Conservation (phyloP, 768 basidiomycete species). For the Lentinula guzmanii region DNA sequence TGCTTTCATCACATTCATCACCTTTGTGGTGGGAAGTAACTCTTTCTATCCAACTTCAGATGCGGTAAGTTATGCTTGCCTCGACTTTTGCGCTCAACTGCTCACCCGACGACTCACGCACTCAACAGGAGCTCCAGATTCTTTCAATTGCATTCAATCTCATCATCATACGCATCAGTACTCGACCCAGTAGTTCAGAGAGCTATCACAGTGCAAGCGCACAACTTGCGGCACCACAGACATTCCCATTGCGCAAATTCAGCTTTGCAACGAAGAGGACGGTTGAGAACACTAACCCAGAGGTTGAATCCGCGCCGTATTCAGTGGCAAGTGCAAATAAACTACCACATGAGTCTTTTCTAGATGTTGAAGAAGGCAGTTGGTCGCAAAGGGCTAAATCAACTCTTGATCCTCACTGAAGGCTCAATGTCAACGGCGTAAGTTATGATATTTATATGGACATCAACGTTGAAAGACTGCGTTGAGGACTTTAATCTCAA, state of each 20-base stretch:
- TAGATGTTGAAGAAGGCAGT: not conserved
- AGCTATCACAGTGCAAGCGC: not conserved
- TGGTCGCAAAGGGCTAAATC: not conserved
- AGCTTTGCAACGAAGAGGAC: not conserved
- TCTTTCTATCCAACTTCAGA: constrained; percentile 7
- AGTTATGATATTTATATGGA: too few species aligned
- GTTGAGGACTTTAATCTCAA: too few species aligned
- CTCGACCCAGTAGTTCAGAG: not conserved
- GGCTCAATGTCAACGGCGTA: too few species aligned
- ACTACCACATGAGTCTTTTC: not conserved
- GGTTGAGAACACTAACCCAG: not conserved
- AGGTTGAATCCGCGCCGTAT: not conserved
- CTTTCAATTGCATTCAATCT: constrained; percentile 11
- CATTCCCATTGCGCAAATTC: not conserved
- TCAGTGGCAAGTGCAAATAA: not conserved
- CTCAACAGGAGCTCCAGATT: constrained; percentile 7
- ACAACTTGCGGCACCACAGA: not conserved
- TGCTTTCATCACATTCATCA: constrained; percentile 7
- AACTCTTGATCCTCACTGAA: too few species aligned
- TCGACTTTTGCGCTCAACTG: not conserved
- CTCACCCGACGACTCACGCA: not conserved
- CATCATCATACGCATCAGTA: constrained; percentile 9
- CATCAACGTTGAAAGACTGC: too few species aligned
- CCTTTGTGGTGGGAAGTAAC: constrained; percentile 4
- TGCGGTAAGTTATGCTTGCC: not conserved